These are phyloP conservation scores for Hypoxylon sp. DNA, from an alignment of 2,329 filamentous ascomycete genomes.

Conservation along the genomic window DNA sequence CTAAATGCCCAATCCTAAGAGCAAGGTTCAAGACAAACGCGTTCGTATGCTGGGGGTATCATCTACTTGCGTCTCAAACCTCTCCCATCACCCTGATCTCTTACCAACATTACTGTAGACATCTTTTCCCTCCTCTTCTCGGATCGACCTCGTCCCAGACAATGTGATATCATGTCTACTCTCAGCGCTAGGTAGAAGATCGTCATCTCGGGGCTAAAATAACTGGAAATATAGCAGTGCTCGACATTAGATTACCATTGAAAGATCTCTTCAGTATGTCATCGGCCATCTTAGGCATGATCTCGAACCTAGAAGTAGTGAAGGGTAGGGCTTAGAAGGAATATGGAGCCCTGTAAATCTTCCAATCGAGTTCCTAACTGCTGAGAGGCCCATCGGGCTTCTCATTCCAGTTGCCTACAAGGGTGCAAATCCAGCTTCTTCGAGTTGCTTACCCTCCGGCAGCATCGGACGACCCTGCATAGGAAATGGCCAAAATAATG, in stretches of 20 bases:
- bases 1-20: conserved; percentile 7
- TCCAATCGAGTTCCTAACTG: background rate
- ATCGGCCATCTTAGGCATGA: background rate
- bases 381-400: background rate
- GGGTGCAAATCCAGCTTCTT: conserved; percentile 67
- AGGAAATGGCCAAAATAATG: conserved; percentile 73
- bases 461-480: conserved; percentile 72
- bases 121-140: background rate
- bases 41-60: conserved; percentile 36
- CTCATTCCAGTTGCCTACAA: conserved; percentile 48
- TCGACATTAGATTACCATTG: background rate
- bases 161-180: background rate
- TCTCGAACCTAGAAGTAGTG: background rate
- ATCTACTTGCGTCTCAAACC: conserved; percentile 31
- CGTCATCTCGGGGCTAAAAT: background rate
- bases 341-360: background rate
- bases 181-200: background rate
- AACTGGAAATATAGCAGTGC: background rate
- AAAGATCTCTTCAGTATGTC: background rate
- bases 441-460: conserved; percentile 62
- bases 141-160: background rate
- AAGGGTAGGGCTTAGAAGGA: background rate
- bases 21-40: conserved; percentile 25
- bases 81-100: conserved; percentile 4
- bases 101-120: conserved; percentile 4